Percentiles rank a stretch among this genome's conserved stretches.
Conservation (phyloP, 2,329 filamentous ascomycete genomes). For the Apiospora pterosperma region DNA sequence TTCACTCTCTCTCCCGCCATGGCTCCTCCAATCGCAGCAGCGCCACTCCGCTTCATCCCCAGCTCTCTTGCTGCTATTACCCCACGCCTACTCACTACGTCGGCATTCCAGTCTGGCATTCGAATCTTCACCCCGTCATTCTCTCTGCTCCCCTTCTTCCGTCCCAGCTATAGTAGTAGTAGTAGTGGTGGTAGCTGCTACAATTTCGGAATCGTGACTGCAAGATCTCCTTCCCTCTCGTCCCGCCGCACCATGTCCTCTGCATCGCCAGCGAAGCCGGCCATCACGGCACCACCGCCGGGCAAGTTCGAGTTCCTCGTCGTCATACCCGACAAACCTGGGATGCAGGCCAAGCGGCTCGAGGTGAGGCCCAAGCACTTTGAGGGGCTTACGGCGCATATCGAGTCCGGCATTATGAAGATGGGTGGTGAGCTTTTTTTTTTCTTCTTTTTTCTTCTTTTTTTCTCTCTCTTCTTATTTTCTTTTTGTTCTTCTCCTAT, state of each 20-base stretch:
- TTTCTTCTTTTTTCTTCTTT: not conserved
- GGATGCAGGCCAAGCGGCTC: constrained; percentile 56
- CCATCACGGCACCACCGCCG: constrained; percentile 10
- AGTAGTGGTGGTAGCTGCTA: no score
- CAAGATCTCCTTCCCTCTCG: no score
- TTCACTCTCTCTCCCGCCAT: not conserved
- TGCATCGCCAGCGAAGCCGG: not conserved
- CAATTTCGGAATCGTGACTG: not conserved
- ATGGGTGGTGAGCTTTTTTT: constrained; percentile 57
- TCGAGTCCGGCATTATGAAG: constrained; percentile 56
- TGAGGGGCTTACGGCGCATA: constrained; percentile 45
- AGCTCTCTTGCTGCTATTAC: not conserved
- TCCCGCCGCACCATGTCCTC: constrained; percentile 1
- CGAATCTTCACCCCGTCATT: not conserved
- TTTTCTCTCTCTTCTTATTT: no score
- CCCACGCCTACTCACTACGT: not conserved
- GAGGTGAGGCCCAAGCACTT: constrained; percentile 59
- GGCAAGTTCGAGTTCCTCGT: constrained; percentile 58
- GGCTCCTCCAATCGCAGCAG: not conserved
- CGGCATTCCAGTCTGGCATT: not conserved
- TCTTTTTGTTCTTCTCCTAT: no score
- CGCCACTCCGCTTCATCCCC: not conserved
- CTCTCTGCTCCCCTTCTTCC: not conserved
- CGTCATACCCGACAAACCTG: constrained; percentile 64
- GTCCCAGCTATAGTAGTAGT: no score